Evolutionary conservation across 1,284 basidiomycete genomes (phyloP), one percentile per base, ranked within the genome.

Genomic region (Fomes fomentarius): DNA sequence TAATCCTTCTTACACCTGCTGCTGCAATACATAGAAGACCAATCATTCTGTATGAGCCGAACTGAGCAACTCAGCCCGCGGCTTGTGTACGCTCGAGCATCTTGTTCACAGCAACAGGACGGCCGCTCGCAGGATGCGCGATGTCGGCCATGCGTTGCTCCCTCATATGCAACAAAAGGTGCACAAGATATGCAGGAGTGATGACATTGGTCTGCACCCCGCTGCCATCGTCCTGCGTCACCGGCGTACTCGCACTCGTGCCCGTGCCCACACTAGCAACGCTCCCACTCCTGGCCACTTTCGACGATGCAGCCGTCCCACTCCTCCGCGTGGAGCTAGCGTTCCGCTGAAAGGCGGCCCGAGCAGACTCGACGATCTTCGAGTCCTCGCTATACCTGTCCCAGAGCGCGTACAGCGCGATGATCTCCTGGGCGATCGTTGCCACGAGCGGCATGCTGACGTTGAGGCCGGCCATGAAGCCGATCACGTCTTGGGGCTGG

Each of bases 381-480:
- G 52, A 71, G 48, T 87, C 84, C 60, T 91, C 87, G 54, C 80
- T 82, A 68, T 95, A 92, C 11, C 83, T 76, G 50, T 91, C 88
- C 93, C 94, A 96, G 0, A 95, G 77, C 6, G 88, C 83, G 68
- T 97, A 98, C n/a, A 94, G 72, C 3, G 88, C 82, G 48, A 98
- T 81, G 62, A 98, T 93, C 71, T 97, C 92, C 69, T 98, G 95
- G 0, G 91, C 84, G 57, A 96, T 88, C 19, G 91, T 89, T n/a
- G 92, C 84, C 21, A 99, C 74, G 42, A 91, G 77, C 0, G 89
- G 81, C 61, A 96, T 79, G 43, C 89, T 93, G 35, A 98, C 86
- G 69, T 96, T 92, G 30, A 98, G 80, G 8, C 83, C 84, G 0
- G 94, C 87, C 52, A 98, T 83, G 68, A 96, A 98, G 2, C 85